These are phyloP conservation scores for Chaetoceros tenuissimus DNA, from an alignment of 108 stramenopile species.

Conservation along the genomic window DNA sequence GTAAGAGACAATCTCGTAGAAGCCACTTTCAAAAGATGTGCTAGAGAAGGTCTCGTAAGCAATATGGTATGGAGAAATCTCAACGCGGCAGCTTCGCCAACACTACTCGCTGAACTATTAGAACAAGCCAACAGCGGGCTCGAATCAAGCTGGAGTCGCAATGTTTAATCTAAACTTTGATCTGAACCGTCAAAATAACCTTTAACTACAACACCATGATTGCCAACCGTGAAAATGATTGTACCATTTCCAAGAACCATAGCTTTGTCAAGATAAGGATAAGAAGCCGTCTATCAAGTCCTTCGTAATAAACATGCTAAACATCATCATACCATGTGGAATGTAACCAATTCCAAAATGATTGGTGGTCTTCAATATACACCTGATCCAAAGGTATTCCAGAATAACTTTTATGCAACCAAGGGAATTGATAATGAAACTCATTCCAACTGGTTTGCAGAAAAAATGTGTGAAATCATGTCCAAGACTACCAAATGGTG, in stretches of 20 bases:
- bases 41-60: slow-evolving; percentile 42
- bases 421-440: slow-evolving; percentile 6
- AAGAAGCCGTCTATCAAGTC: slow-evolving; percentile 18
- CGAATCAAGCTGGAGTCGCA: background rate
- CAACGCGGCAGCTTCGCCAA: slow-evolving; percentile 6
- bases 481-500: slow-evolving; percentile 23
- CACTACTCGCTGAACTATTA: background rate
- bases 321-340: slow-evolving; percentile 33
- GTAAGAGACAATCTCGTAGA: slow-evolving; percentile 20
- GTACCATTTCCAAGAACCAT: too few relatives aligned
- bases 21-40: slow-evolving; percentile 26
- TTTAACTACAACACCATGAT: too few relatives aligned
- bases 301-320: slow-evolving; percentile 18
- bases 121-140: background rate
- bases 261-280: too few relatives aligned
- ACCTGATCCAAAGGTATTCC: slow-evolving; percentile 8
- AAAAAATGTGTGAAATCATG: slow-evolving; percentile 29
- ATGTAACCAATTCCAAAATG: slow-evolving; percentile 23
- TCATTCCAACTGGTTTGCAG: slow-evolving; percentile 35
- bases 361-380: slow-evolving; percentile 21
- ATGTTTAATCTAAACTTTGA: too few relatives aligned
- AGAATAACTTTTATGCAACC: background rate
- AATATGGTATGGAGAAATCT: slow-evolving; percentile 57
- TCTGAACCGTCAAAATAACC: background rate
- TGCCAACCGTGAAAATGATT: too few relatives aligned